Percentiles rank a stretch among this genome's conserved stretches.
Conservation (phyloP, 192 early-diverging fungal species). For the Umbelopsis sp. region DNA sequence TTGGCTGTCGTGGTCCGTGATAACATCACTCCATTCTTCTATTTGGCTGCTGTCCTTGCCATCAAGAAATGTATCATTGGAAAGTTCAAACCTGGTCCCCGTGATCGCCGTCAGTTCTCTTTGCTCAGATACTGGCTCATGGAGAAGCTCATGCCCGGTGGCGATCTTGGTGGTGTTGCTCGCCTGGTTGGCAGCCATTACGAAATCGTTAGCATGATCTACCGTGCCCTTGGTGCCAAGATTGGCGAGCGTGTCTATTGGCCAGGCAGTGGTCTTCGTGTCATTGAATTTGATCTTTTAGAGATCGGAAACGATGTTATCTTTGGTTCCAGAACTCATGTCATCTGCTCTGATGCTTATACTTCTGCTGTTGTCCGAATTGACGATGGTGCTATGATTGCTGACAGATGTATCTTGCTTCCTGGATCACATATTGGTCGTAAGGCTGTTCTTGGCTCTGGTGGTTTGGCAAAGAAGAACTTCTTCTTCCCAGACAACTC, state of each 20-base stretch:
- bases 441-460: constrained; percentile 44
- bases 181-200: constrained; percentile 48
- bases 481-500: constrained; percentile 31
- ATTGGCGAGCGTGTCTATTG: constrained; percentile 51
- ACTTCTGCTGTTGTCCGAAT: constrained; percentile 36
- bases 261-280: constrained; percentile 44
- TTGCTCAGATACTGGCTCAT: constrained; percentile 40
- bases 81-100: constrained; percentile 30
- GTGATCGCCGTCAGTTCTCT: constrained; percentile 13
- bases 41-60: constrained; percentile 29
- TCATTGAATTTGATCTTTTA: constrained; percentile 47
- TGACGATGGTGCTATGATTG: constrained; percentile 46
- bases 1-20: constrained; percentile 32
- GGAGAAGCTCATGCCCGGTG: constrained; percentile 32
- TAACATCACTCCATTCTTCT: constrained; percentile 36
- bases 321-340: constrained; percentile 45
- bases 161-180: constrained; percentile 38
- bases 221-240: constrained; percentile 46
- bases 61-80: constrained; percentile 39
- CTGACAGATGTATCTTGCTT: constrained; percentile 45
- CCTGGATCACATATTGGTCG: constrained; percentile 45
- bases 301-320: constrained; percentile 50
- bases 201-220: constrained; percentile 40
- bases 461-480: constrained; percentile 40
- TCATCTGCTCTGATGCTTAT: constrained; percentile 41